These are phyloP conservation scores for Xylariaceae sp. DNA, from an alignment of 2,329 filamentous ascomycete species.

Conservation along the genomic window DNA sequence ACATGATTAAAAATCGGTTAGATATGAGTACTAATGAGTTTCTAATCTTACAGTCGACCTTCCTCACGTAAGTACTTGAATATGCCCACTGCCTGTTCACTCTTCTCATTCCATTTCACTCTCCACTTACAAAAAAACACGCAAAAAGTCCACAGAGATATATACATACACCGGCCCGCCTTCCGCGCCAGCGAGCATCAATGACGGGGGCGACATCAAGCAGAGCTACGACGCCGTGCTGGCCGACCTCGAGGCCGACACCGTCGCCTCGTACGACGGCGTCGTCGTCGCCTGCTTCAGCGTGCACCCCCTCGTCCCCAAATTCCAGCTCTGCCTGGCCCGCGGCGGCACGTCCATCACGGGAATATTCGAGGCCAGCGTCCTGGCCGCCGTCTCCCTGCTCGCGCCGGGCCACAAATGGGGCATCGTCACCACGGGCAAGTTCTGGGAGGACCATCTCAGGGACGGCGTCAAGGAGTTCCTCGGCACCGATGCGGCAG, in stretches of 20 bases:
- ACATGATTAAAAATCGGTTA: neutral
- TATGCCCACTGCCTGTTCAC: neutral
- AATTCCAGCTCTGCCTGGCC: conserved; percentile 36
- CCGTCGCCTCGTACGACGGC: conserved; percentile 53
- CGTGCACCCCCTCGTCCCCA: conserved; percentile 67
- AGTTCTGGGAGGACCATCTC: conserved; percentile 74
- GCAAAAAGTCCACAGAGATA: conserved; percentile 48
- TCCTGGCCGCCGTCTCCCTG: conserved; percentile 58
- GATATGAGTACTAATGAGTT: neutral
- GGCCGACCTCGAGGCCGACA: conserved; percentile 42
- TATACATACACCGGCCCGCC: conserved; percentile 61
- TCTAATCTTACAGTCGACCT: conserved; percentile 28
- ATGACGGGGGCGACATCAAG: conserved; percentile 64
- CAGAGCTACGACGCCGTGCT: conserved; percentile 59
- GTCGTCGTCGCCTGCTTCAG: conserved; percentile 87
- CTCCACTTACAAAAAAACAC: too few relatives aligned
- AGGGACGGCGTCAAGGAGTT: conserved; percentile 58
- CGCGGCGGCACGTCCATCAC: conserved; percentile 43
- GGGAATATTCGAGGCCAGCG: conserved; percentile 84
- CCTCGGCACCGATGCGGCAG: conserved; percentile 46
- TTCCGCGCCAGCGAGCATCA: conserved; percentile 66
- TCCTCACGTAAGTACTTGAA: conserved; percentile 31
- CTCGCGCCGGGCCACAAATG: conserved; percentile 48
- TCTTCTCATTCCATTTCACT: neutral
- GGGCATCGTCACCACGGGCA: conserved; percentile 84